Conservation (phyloP, 1,139 yeast species). For the Insectozyma bohioensis region DNA sequence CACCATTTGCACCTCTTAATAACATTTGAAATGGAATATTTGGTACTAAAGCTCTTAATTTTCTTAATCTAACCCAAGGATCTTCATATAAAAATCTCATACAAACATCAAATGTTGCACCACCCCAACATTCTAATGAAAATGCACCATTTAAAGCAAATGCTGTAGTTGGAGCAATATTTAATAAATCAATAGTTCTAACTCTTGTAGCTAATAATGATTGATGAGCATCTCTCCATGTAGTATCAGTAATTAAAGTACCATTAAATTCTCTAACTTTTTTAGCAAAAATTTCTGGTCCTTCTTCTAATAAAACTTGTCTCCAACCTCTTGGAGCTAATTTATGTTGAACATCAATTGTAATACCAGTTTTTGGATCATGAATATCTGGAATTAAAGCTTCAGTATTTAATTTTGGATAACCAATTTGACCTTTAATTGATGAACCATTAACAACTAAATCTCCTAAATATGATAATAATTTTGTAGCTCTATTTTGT, state of each 20-base stretch:
- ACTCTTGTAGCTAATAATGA: conserved; percentile 97
- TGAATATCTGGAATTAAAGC: conserved; percentile 74
- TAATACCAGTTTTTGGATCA: conserved; percentile 54
- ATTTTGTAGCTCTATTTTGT: conserved; percentile 94
- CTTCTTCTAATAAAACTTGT: conserved; percentile 76
- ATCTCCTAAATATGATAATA: conserved; percentile 87
- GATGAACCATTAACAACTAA: conserved; percentile 93
- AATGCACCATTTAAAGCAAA: conserved; percentile 88
- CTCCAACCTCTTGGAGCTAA: conserved; percentile 87
- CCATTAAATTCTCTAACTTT: conserved; percentile 84
- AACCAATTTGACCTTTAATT: conserved; percentile 91
- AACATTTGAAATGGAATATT: conserved; percentile 99
- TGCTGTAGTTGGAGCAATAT: conserved; percentile 93
- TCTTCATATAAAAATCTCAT: conserved; percentile 98
- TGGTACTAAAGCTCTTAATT: conserved; percentile 86
- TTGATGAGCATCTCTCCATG: conserved; percentile 99
- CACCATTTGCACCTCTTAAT: conserved; percentile 98
- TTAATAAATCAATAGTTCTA: conserved; percentile 85
- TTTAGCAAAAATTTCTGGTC: conserved; percentile 87
- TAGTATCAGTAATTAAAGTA: conserved; percentile 92
- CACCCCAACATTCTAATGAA: conserved; percentile 99
- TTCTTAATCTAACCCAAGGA: conserved; percentile 96
- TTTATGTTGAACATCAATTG: conserved; percentile 53
- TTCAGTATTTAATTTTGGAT: conserved; percentile 75
- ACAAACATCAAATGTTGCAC: conserved; percentile 98